Evolutionary conservation across 2,329 filamentous ascomycete genomes (phyloP).

Genomic region (Cytospora chrysosperma): DNA sequence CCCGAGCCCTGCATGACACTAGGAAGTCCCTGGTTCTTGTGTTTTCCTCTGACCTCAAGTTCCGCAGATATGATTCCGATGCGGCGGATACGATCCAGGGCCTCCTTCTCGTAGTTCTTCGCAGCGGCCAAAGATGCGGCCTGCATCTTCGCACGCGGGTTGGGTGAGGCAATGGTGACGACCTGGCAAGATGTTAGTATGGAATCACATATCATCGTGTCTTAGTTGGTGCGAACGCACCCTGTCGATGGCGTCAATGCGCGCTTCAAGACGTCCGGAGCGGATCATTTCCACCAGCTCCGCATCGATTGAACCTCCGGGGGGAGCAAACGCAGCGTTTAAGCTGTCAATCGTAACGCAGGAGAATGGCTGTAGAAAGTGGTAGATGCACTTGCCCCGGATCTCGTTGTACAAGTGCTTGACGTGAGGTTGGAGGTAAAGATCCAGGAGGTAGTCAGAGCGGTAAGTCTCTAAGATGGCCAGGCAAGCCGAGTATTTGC

Average conservation of each 20-base stretch:
- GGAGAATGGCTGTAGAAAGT: slow-evolving; percentile 90
- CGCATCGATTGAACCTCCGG: slow-evolving; percentile 62
- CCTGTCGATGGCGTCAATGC: slow-evolving; percentile 80
- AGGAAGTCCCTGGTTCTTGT: slow-evolving; percentile 9
- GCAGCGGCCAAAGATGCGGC: slow-evolving; percentile 65
- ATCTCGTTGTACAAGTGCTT: slow-evolving; percentile 69
- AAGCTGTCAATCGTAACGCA: slow-evolving; percentile 80
- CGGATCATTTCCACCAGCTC: slow-evolving; percentile 82
- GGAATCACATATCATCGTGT: background rate
- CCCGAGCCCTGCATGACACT: background rate
- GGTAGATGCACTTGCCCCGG: slow-evolving; percentile 86
- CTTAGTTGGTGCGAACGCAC: slow-evolving; percentile 39
- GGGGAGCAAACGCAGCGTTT: slow-evolving; percentile 69
- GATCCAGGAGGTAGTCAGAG: slow-evolving; percentile 84
- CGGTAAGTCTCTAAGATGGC: slow-evolving; percentile 78
- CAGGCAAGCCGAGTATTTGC: slow-evolving; percentile 83
- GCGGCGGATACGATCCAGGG: slow-evolving; percentile 72
- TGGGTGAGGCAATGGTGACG: slow-evolving; percentile 67
- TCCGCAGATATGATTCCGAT: slow-evolving; percentile 75
- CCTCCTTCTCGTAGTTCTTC: slow-evolving; percentile 69
- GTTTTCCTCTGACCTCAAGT: slow-evolving; percentile 60
- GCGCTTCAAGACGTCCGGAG: slow-evolving; percentile 67
- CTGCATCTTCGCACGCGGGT: slow-evolving; percentile 70
- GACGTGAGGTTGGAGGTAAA: slow-evolving; percentile 78
- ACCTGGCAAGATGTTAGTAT: slow-evolving; percentile 46